These are phyloP conservation scores for Rhytidhysteron rufulum DNA, from an alignment of 2,329 filamentous ascomycete species.

Conservation along the genomic window DNA sequence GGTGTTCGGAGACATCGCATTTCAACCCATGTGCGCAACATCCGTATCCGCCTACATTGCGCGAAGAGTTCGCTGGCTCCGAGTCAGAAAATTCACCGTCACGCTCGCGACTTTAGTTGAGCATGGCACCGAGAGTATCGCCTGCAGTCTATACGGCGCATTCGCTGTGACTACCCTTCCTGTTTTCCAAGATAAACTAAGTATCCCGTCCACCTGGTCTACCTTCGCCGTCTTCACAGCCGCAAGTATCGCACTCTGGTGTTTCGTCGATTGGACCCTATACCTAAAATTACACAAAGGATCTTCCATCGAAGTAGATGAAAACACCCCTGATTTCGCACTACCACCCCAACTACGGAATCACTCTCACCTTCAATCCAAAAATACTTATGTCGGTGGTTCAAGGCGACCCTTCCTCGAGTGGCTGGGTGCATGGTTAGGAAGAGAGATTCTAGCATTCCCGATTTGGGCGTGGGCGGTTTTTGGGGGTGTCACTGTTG, in stretches of 20 bases:
- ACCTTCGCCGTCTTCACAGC: slow-evolving; percentile 66
- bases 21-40: slow-evolving; percentile 86
- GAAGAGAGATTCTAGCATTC: slow-evolving; percentile 74
- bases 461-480: slow-evolving; percentile 91
- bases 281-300: slow-evolving; percentile 73
- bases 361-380: slow-evolving; percentile 3
- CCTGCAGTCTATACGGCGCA: slow-evolving; percentile 77
- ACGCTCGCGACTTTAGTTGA: slow-evolving; percentile 84
- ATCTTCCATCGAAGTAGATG: slow-evolving; percentile 65
- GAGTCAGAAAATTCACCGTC: slow-evolving; percentile 93
- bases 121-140: slow-evolving; percentile 81
- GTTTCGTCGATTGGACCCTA: slow-evolving; percentile 67
- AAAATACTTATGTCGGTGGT: slow-evolving; percentile 23
- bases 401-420: slow-evolving; percentile 57
- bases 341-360: too few relatives aligned
- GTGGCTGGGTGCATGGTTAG: slow-evolving; percentile 82
- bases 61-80: slow-evolving; percentile 81
- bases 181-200: slow-evolving; percentile 52
- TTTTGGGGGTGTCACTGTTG: slow-evolving; percentile 79
- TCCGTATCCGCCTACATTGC: slow-evolving; percentile 72
- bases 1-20: slow-evolving; percentile 77
- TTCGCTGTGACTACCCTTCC: slow-evolving; percentile 74
- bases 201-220: slow-evolving; percentile 63
- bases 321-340: slow-evolving; percentile 72
- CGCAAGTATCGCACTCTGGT: slow-evolving; percentile 65